A percentile compares a stretch with the other conserved stretches of the same genome.
These are phyloP conservation scores for Suillus spraguei DNA, from an alignment of 768 basidiomycete genomes.

Conservation along the genomic window DNA sequence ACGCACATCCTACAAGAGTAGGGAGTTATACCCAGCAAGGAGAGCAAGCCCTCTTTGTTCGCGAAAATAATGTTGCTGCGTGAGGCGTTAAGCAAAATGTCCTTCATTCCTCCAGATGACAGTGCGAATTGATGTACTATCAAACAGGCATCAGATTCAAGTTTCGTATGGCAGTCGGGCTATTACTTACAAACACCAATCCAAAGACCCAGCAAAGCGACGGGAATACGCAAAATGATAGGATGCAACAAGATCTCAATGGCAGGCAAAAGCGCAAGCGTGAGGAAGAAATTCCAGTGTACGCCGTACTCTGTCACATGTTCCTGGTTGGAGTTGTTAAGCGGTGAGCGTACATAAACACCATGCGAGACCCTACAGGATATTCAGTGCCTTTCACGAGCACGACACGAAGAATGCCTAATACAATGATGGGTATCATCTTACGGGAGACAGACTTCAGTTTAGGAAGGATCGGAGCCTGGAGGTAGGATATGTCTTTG, in stretches of 20 bases:
- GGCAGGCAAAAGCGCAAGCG: conserved; percentile 78
- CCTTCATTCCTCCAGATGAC: conserved; percentile 53
- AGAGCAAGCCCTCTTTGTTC: conserved; percentile 93
- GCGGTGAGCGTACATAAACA: conserved; percentile 2
- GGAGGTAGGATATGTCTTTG: conserved; percentile 58
- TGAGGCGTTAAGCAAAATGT: conserved; percentile 65
- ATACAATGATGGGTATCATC: conserved; percentile 61
- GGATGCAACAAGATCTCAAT: conserved; percentile 73
- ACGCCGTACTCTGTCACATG: conserved; percentile 95
- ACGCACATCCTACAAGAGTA: neutral
- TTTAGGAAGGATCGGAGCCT: conserved; percentile 51
- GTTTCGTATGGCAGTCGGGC: neutral
- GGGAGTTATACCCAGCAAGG: conserved; percentile 58
- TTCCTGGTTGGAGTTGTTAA: conserved; percentile 55
- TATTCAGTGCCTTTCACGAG: conserved; percentile 94
- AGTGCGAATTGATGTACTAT: conserved; percentile 78
- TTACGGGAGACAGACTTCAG: conserved; percentile 54
- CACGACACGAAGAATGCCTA: conserved; percentile 78
- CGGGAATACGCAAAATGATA: conserved; percentile 54
- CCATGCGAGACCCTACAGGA: conserved; percentile 57
- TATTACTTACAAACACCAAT: conserved; percentile 57
- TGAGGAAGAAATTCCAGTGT: conserved; percentile 99
- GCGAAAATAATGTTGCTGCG: conserved; percentile 66
- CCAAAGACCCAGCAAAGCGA: conserved; percentile 62
- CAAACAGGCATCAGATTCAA: neutral